Percentiles rank a stretch among this genome's conserved stretches.
Evolutionary conservation across 768 basidiomycete genomes (phyloP).

Genomic region (Strobilomyces echinocephalus): DNA sequence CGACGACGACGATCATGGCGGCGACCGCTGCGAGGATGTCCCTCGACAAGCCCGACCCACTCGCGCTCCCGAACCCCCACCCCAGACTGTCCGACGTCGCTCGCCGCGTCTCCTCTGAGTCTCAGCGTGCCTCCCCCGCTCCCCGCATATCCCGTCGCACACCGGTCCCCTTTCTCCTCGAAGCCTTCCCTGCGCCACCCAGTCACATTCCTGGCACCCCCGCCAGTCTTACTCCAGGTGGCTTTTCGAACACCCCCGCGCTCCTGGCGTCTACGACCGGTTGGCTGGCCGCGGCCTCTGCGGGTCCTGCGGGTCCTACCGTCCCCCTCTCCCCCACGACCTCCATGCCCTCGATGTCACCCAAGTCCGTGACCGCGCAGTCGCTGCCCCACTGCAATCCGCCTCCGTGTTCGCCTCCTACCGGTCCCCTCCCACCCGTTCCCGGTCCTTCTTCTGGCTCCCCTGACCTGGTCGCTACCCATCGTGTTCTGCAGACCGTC

Average conservation of each 20-base stretch:
- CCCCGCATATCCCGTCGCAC: constrained; percentile 28
- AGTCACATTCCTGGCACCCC: constrained; percentile 31
- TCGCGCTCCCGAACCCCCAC: constrained; percentile 15
- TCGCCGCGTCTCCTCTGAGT: constrained; percentile 27
- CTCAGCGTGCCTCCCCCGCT: constrained; percentile 24
- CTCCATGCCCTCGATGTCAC: constrained; percentile 12
- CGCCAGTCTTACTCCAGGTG: background rate
- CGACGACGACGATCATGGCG: constrained; percentile 13
- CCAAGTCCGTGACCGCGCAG: constrained; percentile 8
- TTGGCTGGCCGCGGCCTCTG: constrained; percentile 6
- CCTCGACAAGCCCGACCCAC: constrained; percentile 14
- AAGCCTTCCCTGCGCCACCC: constrained; percentile 35
- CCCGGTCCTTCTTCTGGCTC: constrained; percentile 58
- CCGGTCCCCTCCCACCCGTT: constrained; percentile 57
- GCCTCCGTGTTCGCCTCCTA: constrained; percentile 55
- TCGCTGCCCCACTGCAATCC: constrained; percentile 36
- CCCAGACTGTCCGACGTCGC: constrained; percentile 9
- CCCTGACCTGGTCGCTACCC: constrained; percentile 43
- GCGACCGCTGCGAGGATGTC: constrained; percentile 16
- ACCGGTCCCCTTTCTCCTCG: constrained; percentile 33
- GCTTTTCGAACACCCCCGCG: constrained; percentile 9
- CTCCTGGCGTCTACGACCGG: constrained; percentile 11
- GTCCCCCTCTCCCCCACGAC: background rate
- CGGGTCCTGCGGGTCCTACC: constrained; percentile 1
- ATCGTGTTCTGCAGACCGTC: constrained; percentile 28